Evolutionary conservation across 2,329 filamentous ascomycete genomes (phyloP), one percentile per base, ranked within the genome.

Genomic region (Tolypocladium capitatum): DNA sequence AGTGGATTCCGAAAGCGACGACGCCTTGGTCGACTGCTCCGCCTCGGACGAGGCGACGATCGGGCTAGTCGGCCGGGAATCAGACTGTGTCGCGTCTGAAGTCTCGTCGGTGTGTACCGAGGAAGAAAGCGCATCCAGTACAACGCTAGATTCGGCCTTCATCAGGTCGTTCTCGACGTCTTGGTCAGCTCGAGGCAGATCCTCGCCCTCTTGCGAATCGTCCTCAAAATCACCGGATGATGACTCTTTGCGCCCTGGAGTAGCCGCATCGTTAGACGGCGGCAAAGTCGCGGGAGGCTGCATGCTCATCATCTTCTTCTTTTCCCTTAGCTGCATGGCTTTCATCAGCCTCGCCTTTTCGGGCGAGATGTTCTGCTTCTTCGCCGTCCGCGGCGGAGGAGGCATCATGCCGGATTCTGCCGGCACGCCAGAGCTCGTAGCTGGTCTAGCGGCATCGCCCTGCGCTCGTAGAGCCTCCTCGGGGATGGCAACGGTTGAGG

Each of bases 321-420:
- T 88, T 65, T 94, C 92, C 46, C 91, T 78, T 55, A 96, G 67
- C 64, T 96, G 86, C 68, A 96, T 76, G 8, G 92, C 92, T 68
- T 94, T 96, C 86, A 95, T 90, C 52, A 98, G 71, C 47, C 92
- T 78, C 51, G 86, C 81, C 68, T 94, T 97, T 64, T 98, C 92
- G 1, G 87, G 86, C 1, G 87, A 88, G 58, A 94, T 84, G 63
- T 72, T 57, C 64, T 68, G 65, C 56, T 68, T 69, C 34, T 56
- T 55, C 6, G 71, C 65, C 56, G 21, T 10, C 21, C 74, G 60
- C 14, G 72, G 69, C 48, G 70, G 54, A 4, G 70, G 54, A 4
- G 65, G 59, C 30, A 66, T 61, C 31, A 63, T 53, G 34, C 61
- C 55, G 20, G 68, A 64, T 50, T 70, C 70, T 38, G 68, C 60